Conservation (phyloP, 495 filamentous ascomycete genomes). For the Talaromyces stipitatus region DNA sequence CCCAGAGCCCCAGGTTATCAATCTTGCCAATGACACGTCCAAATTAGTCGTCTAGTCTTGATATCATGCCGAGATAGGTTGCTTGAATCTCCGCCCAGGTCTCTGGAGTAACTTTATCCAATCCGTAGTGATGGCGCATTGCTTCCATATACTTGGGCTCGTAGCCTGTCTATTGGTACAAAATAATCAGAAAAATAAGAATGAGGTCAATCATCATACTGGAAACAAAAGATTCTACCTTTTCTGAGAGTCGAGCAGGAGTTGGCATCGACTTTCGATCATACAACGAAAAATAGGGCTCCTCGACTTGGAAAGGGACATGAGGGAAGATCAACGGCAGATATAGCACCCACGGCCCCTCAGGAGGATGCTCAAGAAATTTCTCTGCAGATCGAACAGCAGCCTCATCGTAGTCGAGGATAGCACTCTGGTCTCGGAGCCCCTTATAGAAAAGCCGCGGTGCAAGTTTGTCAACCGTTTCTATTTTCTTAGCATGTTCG, state of each 20-base stretch:
- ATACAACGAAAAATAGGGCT: constrained; percentile 21
- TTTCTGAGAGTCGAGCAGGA: background rate
- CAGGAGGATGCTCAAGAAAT: constrained; percentile 18
- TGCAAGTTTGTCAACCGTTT: constrained; percentile 9
- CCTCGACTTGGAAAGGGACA: constrained; percentile 21
- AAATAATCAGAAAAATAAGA: too few relatives aligned
- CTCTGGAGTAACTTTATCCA: constrained; percentile 13
- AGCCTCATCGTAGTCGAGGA: constrained; percentile 19
- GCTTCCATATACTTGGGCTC: constrained; percentile 17
- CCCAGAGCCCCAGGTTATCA: constrained; percentile 11
- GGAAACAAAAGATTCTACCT: background rate
- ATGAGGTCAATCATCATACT: too few relatives aligned
- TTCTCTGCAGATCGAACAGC: constrained; percentile 14
- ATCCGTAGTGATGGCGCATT: constrained; percentile 14
- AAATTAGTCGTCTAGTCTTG: constrained; percentile 17
- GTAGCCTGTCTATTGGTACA: constrained; percentile 18
- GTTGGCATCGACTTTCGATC: constrained; percentile 10
- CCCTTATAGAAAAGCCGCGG: constrained; percentile 17
- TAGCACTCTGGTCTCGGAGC: constrained; percentile 11
- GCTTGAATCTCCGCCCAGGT: constrained; percentile 17
- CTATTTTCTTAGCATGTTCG: background rate
- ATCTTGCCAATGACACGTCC: constrained; percentile 11
- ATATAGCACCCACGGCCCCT: constrained; percentile 18
- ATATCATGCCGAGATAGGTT: constrained; percentile 22
- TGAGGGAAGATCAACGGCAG: constrained; percentile 20